Evolutionary conservation across 2,329 filamentous ascomycete species (phyloP).

Genomic region (Rhynchosporium graminicola): DNA sequence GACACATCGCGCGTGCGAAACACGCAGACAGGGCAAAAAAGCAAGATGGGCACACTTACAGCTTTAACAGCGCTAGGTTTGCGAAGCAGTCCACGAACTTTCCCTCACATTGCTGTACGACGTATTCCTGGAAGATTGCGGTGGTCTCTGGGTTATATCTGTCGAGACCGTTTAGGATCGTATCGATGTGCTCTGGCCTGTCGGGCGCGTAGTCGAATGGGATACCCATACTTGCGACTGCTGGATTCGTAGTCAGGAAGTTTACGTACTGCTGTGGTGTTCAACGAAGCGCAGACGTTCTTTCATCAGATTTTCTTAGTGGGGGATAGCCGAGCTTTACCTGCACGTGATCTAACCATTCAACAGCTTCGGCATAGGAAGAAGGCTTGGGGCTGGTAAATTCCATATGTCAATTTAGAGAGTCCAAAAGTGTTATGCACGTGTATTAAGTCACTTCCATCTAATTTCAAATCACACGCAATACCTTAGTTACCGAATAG

Average conservation of each 20-base stretch:
- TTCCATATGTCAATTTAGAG: too few relatives aligned
- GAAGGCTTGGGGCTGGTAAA: background rate
- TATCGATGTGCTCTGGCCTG: conserved; percentile 86
- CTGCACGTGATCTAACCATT: background rate
- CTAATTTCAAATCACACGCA: too few relatives aligned
- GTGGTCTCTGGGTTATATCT: conserved; percentile 99
- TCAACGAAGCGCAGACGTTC: background rate
- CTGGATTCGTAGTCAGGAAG: background rate
- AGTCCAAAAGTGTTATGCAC: too few relatives aligned
- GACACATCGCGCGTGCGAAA: conserved; percentile 5
- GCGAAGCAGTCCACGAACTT: conserved; percentile 95
- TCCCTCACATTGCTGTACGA: conserved; percentile 91
- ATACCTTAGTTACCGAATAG: too few relatives aligned
- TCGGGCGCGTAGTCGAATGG: conserved; percentile 86
- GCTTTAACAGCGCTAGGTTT: conserved; percentile 92
- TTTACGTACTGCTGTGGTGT: background rate
- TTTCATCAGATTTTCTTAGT: conserved; percentile 13
- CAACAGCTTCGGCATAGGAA: background rate
- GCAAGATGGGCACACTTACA: conserved; percentile 66
- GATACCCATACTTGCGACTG: conserved; percentile 37
- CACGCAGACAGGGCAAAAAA: conserved; percentile 18
- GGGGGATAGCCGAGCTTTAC: background rate
- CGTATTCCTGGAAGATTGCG: conserved; percentile 88
- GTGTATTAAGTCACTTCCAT: too few relatives aligned
- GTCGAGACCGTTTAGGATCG: conserved; percentile 95